Percentiles rank a stretch among this genome's conserved stretches.
phyloP scores from a whole-genome alignment of 2,329 filamentous ascomycete genomes.

The Periconia sp. region DNA sequence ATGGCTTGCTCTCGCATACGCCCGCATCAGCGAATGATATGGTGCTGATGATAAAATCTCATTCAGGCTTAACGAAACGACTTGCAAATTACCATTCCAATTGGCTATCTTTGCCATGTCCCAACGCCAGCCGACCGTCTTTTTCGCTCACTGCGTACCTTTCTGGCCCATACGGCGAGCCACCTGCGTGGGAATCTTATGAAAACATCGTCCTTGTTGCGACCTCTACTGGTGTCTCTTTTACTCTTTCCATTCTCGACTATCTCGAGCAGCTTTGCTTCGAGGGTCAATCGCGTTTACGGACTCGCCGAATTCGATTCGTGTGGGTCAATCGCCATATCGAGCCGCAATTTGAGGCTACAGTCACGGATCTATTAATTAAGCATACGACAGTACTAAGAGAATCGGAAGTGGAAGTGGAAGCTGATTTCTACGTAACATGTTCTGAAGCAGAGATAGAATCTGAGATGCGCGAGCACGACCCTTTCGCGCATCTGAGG shows the following conservation, averaged over 20 bases:
- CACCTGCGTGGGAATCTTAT: conserved; percentile 30
- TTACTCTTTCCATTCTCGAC: conserved; percentile 30
- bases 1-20: conserved; percentile 2
- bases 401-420: conserved; percentile 22
- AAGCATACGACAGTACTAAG: conserved; percentile 18
- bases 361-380: conserved; percentile 19
- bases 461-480: conserved; percentile 9
- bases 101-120: conserved; percentile 35
- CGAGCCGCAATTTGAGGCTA: conserved; percentile 31
- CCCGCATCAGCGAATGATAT: conserved; percentile 24
- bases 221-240: conserved; percentile 33
- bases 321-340: conserved; percentile 32
- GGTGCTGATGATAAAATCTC: conserved; percentile 26
- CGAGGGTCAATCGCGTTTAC: conserved; percentile 2
- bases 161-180: conserved; percentile 32
- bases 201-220: conserved; percentile 29
- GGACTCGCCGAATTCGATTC: conserved; percentile 21
- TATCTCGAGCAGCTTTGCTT: conserved; percentile 29
- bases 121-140: conserved; percentile 25
- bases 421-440: conserved; percentile 24
- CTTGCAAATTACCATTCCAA: conserved; percentile 26
- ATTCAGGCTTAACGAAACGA: conserved; percentile 27
- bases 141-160: conserved; percentile 29
- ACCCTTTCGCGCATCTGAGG: conserved; percentile 34
- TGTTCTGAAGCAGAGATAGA: conserved; percentile 18